Percentiles rank a stretch among this genome's conserved stretches.
Evolutionary conservation across 192 early-diverging fungal genomes (phyloP).

Genomic region (Thoreauomyces humboldtii): DNA sequence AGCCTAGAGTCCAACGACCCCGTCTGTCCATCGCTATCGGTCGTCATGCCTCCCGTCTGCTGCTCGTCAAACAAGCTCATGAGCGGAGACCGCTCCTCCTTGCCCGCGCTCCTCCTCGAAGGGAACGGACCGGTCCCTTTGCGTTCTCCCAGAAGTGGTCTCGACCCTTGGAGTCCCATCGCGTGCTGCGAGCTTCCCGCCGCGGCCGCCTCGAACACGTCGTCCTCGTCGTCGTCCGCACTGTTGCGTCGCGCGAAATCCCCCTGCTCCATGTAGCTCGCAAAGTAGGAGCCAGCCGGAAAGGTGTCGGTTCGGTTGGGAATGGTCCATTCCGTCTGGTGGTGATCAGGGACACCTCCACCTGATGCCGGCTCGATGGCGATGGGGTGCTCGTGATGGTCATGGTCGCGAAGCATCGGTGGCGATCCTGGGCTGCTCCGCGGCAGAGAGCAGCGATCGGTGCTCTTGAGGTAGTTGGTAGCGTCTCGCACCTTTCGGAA

Average conservation of each 20-base stretch:
- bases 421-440: neutral
- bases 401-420: neutral
- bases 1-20: too few relatives aligned
- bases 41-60: too few relatives aligned
- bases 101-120: neutral
- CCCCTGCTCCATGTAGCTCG: slow-evolving; percentile 13
- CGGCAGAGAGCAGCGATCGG: neutral
- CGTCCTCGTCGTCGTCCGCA: neutral
- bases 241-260: neutral
- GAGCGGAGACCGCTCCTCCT: neutral
- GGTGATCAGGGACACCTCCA: neutral
- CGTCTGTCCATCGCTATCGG: too few relatives aligned
- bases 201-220: neutral
- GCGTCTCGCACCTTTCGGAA: slow-evolving; percentile 70
- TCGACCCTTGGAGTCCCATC: neutral
- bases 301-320: slow-evolving; percentile 12
- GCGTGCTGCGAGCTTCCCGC: neutral
- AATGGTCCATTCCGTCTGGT: slow-evolving; percentile 20
- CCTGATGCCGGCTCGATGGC: neutral
- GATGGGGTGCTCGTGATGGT: too few relatives aligned
- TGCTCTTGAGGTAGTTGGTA: slow-evolving; percentile 9
- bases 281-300: slow-evolving; percentile 18
- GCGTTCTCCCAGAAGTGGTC: too few relatives aligned
- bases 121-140: neutral
- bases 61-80: neutral